These are phyloP conservation scores for Corylus americana DNA, from an alignment of 306 rosid species.

Conservation along the genomic window DNA sequence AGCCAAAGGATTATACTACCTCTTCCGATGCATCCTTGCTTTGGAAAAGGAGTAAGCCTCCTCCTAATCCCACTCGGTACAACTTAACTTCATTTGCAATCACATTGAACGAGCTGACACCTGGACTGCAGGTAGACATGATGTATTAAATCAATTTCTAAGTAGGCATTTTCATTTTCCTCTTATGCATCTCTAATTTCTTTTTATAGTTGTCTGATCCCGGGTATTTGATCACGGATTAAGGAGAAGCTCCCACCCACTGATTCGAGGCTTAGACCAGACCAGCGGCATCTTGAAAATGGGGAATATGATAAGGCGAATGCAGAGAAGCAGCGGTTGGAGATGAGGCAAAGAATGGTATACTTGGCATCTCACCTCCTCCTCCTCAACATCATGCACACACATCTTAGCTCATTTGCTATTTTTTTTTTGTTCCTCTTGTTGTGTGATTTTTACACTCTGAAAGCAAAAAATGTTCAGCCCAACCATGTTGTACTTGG, in stretches of 20 bases:
- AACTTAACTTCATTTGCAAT: constrained; percentile 92
- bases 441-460: not conserved
- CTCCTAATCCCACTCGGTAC: constrained; percentile 80
- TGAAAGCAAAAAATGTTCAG: not conserved
- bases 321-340: constrained; percentile 85
- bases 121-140: constrained; percentile 79
- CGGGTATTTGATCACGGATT: constrained; percentile 89
- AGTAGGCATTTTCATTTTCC: constrained; percentile 39
- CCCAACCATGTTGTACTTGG: not conserved
- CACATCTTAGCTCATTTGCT: not conserved
- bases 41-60: constrained; percentile 80
- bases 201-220: constrained; percentile 78
- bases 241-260: constrained; percentile 99
- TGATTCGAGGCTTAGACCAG: constrained; percentile 97
- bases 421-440: not conserved
- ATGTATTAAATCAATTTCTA: constrained; percentile 39
- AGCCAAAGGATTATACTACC: constrained; percentile 49
- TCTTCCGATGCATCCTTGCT: constrained; percentile 51
- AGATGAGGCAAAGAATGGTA: constrained; percentile 96
- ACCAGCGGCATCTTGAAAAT: constrained; percentile 94
- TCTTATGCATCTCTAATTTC: constrained; percentile 52
- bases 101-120: constrained; percentile 80
- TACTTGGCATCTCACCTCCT: constrained; percentile 34
- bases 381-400: not conserved
- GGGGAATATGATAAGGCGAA: constrained; percentile 97